Evolutionary conservation across 805 yeast genomes (phyloP), one percentile per base, ranked within the genome.

Genomic region (Candida endomychidarum): DNA sequence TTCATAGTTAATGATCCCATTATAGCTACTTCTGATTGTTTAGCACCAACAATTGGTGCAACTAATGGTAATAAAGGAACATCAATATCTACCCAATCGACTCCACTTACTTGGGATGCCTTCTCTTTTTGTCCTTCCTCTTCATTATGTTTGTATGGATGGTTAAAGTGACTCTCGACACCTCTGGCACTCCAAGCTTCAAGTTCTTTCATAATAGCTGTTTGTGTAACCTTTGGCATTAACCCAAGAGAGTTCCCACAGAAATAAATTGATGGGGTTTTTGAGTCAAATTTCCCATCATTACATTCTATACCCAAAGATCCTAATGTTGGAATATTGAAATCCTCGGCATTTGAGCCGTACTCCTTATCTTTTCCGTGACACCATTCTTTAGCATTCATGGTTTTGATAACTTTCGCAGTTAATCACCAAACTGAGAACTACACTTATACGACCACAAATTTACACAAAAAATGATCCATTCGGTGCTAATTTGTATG

Each of bases 161-260:
- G 95, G 42, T 78, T 73, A 61, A 83, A 83, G 60, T 90, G 98
- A 0, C 93, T 78, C 46, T 85, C 89, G 6, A 90, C 98, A 2
- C 81, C 98, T 23, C 89, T 66, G 19, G 59, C 68, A 21, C 78
- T 70, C 98, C 98, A 90, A 0, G 93, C 95, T 48, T 80, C 75
- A 35, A 90, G 65, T 59, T 90, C 97, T 28, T 67, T 72, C 35
- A 62, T 61, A 11, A 90, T 65, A 11, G 85, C 84, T 5, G 49
- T 47, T 23, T 76, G 66, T 0, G 90, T 81, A 6, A 67, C 55
- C 37, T 61, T 67, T 0, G 98, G 97, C 90, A 88, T 85, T 43
- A 90, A 64, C 0, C 98, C 98, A 5, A 90, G 75, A n/a, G 96
- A 87, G 65, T 90, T 91, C 2, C 98, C 98, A 62, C 96, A 88